Conservation (phyloP, 352 stramenopile species). For the Phytophthora pistaciae region DNA sequence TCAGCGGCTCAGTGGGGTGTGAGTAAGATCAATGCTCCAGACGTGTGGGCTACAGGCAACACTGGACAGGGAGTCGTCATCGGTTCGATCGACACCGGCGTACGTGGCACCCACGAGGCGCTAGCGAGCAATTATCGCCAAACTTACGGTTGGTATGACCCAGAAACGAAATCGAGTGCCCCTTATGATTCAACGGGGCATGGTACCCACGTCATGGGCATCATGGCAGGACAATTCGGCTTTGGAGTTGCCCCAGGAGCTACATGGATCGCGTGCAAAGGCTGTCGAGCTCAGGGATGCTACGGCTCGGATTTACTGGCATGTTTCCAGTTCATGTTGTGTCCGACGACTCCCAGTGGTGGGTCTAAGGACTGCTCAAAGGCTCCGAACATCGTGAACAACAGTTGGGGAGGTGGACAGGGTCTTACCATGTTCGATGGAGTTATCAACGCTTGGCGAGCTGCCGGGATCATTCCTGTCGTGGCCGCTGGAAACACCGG, state of each 20-base stretch:
- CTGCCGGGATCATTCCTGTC: slow-evolving; percentile 66
- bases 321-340: slow-evolving; percentile 79
- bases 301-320: slow-evolving; percentile 52
- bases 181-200: slow-evolving; percentile 66
- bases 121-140: slow-evolving; percentile 49
- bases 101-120: slow-evolving; percentile 56
- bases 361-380: slow-evolving; percentile 57
- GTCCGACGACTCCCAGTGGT: slow-evolving; percentile 57
- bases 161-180: slow-evolving; percentile 34
- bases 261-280: slow-evolving; percentile 70
- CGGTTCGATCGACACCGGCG: slow-evolving; percentile 71
- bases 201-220: slow-evolving; percentile 63
- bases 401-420: slow-evolving; percentile 72
- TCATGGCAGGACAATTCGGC: slow-evolving; percentile 51
- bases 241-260: slow-evolving; percentile 64
- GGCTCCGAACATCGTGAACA: slow-evolving; percentile 67
- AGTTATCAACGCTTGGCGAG: slow-evolving; percentile 55
- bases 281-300: slow-evolving; percentile 50
- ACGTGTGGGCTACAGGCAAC: slow-evolving; percentile 58
- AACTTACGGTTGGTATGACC: slow-evolving; percentile 71
- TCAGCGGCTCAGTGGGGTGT: slow-evolving; percentile 57
- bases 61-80: slow-evolving; percentile 62
- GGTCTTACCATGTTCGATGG: slow-evolving; percentile 49
- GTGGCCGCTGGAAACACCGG: slow-evolving; percentile 67
- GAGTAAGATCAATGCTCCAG: slow-evolving; percentile 55